These are phyloP conservation scores for Cladosporium sp. DNA, from an alignment of 2,329 filamentous ascomycete species.

Conservation along the genomic window DNA sequence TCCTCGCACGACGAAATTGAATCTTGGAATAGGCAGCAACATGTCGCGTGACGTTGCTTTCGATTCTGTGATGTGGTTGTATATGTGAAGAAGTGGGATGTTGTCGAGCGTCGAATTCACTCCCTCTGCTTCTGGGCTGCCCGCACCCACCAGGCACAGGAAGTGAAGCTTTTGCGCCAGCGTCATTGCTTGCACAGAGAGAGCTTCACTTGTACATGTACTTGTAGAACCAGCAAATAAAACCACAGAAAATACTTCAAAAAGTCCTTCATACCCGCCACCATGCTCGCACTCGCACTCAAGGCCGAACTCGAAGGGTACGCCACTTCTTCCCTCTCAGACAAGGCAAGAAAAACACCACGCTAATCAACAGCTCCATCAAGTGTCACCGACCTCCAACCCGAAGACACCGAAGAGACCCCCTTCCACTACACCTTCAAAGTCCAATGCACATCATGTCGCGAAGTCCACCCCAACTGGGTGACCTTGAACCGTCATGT, in stretches of 20 bases:
- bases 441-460: conserved; percentile 96
- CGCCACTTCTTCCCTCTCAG: conserved; percentile 17
- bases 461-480: conserved; percentile 81
- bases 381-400: conserved; percentile 86
- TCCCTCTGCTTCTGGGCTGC: no score
- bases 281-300: conserved; percentile 62
- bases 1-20: background rate
- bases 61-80: background rate
- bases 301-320: conserved; percentile 68
- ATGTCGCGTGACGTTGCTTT: conserved; percentile 2
- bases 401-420: conserved; percentile 71
- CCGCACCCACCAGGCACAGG: background rate
- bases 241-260: background rate
- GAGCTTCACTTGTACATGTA: background rate
- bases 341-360: background rate
- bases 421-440: conserved; percentile 98
- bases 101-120: no score
- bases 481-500: conserved; percentile 87
- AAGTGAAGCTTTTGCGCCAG: conserved; percentile 2
- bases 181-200: background rate
- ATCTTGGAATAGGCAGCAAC: background rate
- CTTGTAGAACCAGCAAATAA: background rate
- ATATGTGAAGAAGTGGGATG: no score
- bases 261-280: conserved; percentile 17
- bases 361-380: background rate